Conservation (phyloP, 2,329 filamentous ascomycete genomes). For the Aspergillus neoniger region DNA sequence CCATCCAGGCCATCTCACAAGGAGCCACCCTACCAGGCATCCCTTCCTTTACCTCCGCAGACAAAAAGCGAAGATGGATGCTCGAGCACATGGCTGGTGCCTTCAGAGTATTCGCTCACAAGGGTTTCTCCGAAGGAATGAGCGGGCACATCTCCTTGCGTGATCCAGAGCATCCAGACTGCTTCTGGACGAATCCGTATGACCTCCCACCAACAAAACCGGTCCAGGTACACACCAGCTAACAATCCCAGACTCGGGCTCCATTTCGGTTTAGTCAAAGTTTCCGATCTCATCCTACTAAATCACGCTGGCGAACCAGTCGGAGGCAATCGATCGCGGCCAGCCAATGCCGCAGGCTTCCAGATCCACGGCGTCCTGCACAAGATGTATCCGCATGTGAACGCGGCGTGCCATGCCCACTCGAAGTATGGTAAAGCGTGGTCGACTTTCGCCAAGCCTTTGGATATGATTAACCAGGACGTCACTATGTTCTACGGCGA, state of each 20-base stretch:
- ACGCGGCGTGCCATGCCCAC: constrained; percentile 49
- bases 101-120: constrained; percentile 29
- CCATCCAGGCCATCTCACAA: constrained; percentile 6
- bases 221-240: too few relatives aligned
- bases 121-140: constrained; percentile 22
- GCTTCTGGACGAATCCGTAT: constrained; percentile 45
- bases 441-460: constrained; percentile 43
- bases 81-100: constrained; percentile 48
- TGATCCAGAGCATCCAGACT: constrained; percentile 35
- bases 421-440: constrained; percentile 49
- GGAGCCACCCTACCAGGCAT: constrained; percentile 8
- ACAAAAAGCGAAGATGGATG: constrained; percentile 7
- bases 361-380: constrained; percentile 49
- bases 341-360: constrained; percentile 50
- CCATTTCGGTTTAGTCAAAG: constrained; percentile 24
- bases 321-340: constrained; percentile 34
- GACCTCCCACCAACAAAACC: not conserved
- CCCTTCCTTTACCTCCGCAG: constrained; percentile 6
- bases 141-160: constrained; percentile 49
- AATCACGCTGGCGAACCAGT: constrained; percentile 47
- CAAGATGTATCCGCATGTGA: constrained; percentile 59
- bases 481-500: constrained; percentile 64
- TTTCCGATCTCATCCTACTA: constrained; percentile 48
- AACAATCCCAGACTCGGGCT: not conserved
- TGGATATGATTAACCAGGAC: constrained; percentile 49